These are phyloP conservation scores for Zoysia japonica DNA, from an alignment of 176 grass and related monocot species.

Conservation along the genomic window DNA sequence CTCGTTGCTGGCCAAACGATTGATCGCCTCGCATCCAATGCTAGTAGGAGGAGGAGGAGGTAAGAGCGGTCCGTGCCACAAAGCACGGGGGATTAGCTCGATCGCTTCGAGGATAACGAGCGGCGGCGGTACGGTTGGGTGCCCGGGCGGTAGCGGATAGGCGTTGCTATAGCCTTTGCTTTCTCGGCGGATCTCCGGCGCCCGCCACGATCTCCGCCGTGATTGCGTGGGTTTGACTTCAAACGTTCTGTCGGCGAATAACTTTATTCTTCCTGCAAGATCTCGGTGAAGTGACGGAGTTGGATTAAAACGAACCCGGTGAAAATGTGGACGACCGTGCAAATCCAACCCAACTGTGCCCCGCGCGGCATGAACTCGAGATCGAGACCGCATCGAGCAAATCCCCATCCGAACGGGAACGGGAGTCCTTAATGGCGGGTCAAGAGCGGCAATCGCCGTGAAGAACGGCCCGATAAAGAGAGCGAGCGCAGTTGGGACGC, in stretches of 20 bases:
- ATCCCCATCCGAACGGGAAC: no score
- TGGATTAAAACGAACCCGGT: no score
- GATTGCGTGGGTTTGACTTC: conserved; percentile 39
- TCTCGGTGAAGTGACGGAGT: no score
- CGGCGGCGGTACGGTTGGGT: background rate
- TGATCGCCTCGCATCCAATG: background rate
- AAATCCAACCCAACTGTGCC: no score
- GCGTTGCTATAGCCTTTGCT: conserved; percentile 12
- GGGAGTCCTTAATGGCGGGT: no score
- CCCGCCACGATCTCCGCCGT: conserved; percentile 42
- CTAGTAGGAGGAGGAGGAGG: background rate
- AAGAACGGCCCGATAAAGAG: no score
- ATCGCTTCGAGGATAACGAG: conserved; percentile 17
- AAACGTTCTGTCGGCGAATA: background rate
- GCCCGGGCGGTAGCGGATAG: background rate
- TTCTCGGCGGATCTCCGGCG: conserved; percentile 16
- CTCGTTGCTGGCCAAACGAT: background rate
- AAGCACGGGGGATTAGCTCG: background rate
- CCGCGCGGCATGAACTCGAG: no score
- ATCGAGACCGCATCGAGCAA: no score
- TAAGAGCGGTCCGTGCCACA: background rate
- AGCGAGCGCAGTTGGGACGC: no score
- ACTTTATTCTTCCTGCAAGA: background rate
- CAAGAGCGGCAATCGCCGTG: no score
- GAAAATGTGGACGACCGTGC: no score